Conservation (phyloP, 805 yeast species). For the Metschnikowia dekortorum region DNA sequence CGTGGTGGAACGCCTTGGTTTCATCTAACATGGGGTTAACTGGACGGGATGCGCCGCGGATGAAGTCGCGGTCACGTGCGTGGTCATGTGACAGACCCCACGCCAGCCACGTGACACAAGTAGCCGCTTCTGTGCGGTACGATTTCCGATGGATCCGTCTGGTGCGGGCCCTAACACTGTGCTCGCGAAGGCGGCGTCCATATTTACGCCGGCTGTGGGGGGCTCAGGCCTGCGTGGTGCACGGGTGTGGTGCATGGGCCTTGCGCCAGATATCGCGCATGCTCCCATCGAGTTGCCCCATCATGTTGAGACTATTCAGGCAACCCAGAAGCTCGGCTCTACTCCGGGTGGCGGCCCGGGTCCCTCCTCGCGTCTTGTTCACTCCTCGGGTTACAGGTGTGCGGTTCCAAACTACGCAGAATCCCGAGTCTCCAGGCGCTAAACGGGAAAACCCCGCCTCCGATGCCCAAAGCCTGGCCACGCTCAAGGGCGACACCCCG, state of each 20-base stretch:
- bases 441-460: background rate
- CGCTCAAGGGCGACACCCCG: constrained; percentile 64
- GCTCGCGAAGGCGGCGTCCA: no score
- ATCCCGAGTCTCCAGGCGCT: background rate
- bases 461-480: constrained; percentile 1
- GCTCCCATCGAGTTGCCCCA: background rate
- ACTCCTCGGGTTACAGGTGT: background rate
- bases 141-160: no score
- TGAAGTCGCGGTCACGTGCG: background rate
- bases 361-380: background rate
- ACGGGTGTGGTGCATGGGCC: background rate
- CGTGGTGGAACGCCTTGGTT: constrained; percentile 52
- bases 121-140: no score
- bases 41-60: no score
- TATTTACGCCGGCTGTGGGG: no score
- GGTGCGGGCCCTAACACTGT: no score
- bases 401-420: background rate
- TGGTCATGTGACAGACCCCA: background rate
- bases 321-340: background rate
- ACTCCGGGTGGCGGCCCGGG: background rate
- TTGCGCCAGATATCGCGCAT: background rate
- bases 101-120: no score
- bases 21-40: constrained; percentile 31
- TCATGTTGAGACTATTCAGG: background rate
- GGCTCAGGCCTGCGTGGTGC: background rate